Evolutionary conservation across 139 green algal species (phyloP).

Genomic region (Chlorella ohadii): DNA sequence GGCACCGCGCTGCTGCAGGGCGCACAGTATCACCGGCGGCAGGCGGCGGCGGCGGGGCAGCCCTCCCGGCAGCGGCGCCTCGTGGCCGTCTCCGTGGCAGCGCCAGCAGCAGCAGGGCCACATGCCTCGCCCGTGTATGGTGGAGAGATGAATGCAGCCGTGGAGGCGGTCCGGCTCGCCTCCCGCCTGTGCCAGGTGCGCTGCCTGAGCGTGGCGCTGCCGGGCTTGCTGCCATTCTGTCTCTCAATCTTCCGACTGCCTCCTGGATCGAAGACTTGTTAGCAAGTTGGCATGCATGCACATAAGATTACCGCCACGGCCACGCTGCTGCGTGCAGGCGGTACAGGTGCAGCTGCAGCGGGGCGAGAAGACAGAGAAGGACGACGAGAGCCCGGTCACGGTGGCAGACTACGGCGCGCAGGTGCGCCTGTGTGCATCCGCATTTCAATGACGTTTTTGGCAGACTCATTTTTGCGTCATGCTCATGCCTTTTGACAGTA

Average conservation of each 20-base stretch:
- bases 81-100: background rate
- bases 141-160: conserved; percentile 63
- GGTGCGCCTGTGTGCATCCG: background rate
- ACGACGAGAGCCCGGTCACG: conserved; percentile 92
- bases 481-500: too few relatives aligned
- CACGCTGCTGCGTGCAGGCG: conserved; percentile 44
- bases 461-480: too few relatives aligned
- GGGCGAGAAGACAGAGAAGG: conserved; percentile 79
- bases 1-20: background rate
- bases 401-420: conserved; percentile 93
- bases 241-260: too few relatives aligned
- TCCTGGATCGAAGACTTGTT: too few relatives aligned
- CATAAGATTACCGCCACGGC: background rate
- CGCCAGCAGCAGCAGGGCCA: background rate
- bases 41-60: background rate
- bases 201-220: too few relatives aligned
- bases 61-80: background rate
- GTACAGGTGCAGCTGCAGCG: conserved; percentile 76
- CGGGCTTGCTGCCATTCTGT: background rate
- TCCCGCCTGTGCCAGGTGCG: conserved; percentile 68
- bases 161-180: conserved; percentile 70
- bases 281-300: too few relatives aligned
- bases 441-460: too few relatives aligned
- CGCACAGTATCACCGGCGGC: background rate
- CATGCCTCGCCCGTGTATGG: background rate